Percentiles rank a stretch among this genome's conserved stretches.
Conservation (phyloP, 2,329 filamentous ascomycete genomes). For the Neocucurbitaria cava region DNA sequence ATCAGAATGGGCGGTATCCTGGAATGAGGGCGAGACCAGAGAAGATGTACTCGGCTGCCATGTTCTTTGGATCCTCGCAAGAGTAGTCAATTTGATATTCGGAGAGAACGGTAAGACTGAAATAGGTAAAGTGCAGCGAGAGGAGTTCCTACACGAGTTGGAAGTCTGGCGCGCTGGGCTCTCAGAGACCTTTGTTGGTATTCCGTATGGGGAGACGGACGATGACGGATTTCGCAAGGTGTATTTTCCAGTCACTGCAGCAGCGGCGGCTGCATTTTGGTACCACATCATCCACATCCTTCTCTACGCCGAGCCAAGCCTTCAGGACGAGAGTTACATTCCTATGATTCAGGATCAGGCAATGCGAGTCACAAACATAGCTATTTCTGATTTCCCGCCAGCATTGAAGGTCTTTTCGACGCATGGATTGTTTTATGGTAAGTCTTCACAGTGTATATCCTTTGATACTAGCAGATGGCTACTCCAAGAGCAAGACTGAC, state of each 20-base stretch:
- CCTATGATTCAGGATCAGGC: conserved; percentile 41
- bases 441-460: conserved; percentile 2
- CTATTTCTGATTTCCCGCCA: conserved; percentile 43
- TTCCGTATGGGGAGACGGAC: conserved; percentile 39
- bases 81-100: conserved; percentile 38
- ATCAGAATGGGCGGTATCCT: conserved; percentile 40
- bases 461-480: background rate
- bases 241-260: conserved; percentile 41
- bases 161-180: conserved; percentile 36
- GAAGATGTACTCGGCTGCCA: conserved; percentile 45
- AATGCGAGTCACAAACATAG: conserved; percentile 38
- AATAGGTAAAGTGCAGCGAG: conserved; percentile 21
- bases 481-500: background rate
- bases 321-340: conserved; percentile 34
- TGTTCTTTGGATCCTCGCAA: conserved; percentile 43
- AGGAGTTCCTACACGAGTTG: conserved; percentile 34
- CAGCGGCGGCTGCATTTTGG: conserved; percentile 41
- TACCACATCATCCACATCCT: conserved; percentile 42
- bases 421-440: conserved; percentile 43
- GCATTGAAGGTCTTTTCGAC: conserved; percentile 40
- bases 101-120: conserved; percentile 25
- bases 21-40: conserved; percentile 33
- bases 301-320: conserved; percentile 39
- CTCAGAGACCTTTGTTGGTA: conserved; percentile 39
- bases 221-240: conserved; percentile 41